Evolutionary conservation across 2,329 filamentous ascomycete species (phyloP).

Genomic region (Xylariomycetidae sp.): DNA sequence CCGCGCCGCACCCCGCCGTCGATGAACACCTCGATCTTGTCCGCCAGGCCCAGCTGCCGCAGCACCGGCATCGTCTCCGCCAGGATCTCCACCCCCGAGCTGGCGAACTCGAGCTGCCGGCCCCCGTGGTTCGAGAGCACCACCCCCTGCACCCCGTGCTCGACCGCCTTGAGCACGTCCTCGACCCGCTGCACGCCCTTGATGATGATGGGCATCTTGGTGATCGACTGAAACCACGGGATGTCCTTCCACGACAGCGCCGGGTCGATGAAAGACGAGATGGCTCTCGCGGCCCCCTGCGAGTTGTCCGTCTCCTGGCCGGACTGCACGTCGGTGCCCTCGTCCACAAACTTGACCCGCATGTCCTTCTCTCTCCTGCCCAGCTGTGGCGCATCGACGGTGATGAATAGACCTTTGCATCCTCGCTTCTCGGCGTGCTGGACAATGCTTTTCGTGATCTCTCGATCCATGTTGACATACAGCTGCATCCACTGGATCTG

Average conservation of each 20-base stretch:
- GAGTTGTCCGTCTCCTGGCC: constrained; percentile 74
- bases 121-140: constrained; percentile 96
- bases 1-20: constrained; percentile 88
- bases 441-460: constrained; percentile 85
- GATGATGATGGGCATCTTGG: constrained; percentile 89
- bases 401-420: constrained; percentile 96
- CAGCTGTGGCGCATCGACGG: constrained; percentile 93
- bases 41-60: constrained; percentile 65
- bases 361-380: constrained; percentile 96
- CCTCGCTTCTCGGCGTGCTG: constrained; percentile 86
- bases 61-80: constrained; percentile 91
- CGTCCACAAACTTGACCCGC: constrained; percentile 85
- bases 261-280: constrained; percentile 95
- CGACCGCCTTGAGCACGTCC: constrained; percentile 83
- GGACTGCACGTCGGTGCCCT: constrained; percentile 75
- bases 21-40: constrained; percentile 80
- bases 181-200: constrained; percentile 97
- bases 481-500: constrained; percentile 97
- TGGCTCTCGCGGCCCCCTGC: constrained; percentile 90
- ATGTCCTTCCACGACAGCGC: constrained; percentile 91
- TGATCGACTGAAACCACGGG: constrained; percentile 86
- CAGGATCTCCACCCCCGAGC: constrained; percentile 83
- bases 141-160: constrained; percentile 78
- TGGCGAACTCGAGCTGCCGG: constrained; percentile 86
- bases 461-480: constrained; percentile 93